A percentile compares a stretch with the other conserved stretches of the same genome.
Evolutionary conservation across 768 basidiomycete genomes (phyloP).

Genomic region (Antrodiella citrinella): DNA sequence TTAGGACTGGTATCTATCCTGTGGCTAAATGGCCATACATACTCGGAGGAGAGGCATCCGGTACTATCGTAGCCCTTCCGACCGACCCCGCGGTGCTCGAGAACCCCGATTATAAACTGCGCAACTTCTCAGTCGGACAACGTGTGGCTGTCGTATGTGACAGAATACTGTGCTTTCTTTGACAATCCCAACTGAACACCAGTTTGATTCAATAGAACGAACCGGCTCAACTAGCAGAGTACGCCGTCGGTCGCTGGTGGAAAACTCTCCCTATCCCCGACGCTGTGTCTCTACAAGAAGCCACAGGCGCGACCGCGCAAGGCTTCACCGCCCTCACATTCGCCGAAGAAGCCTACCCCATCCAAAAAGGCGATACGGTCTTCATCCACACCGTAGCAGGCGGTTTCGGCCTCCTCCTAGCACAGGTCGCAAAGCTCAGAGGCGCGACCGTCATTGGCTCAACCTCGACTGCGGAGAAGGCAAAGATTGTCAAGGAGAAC

Average conservation of each 20-base stretch:
- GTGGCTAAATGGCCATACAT: conserved; percentile 49
- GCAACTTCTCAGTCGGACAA: conserved; percentile 59
- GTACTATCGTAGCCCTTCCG: conserved; percentile 68
- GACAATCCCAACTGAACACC: background rate
- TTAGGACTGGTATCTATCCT: conserved; percentile 59
- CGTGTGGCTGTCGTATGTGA: conserved; percentile 59
- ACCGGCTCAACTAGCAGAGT: conserved; percentile 39
- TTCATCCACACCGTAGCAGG: conserved; percentile 89
- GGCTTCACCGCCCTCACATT: conserved; percentile 71
- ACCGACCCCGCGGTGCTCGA: conserved; percentile 52
- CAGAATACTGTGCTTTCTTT: background rate
- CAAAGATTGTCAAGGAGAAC: conserved; percentile 60
- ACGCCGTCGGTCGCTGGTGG: conserved; percentile 57
- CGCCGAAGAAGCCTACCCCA: conserved; percentile 76
- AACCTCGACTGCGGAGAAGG: conserved; percentile 80
- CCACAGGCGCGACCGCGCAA: conserved; percentile 60
- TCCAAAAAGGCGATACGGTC: conserved; percentile 70
- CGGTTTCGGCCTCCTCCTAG: conserved; percentile 64
- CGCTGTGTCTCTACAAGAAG: conserved; percentile 45
- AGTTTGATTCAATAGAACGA: background rate
- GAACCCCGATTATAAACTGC: conserved; percentile 54
- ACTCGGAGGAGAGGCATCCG: conserved; percentile 74
- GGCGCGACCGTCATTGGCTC: conserved; percentile 92
- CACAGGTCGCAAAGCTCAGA: conserved; percentile 56
- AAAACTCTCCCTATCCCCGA: conserved; percentile 53